phyloP scores from a whole-genome alignment of 345 rosid species.

The Citrus medica region DNA sequence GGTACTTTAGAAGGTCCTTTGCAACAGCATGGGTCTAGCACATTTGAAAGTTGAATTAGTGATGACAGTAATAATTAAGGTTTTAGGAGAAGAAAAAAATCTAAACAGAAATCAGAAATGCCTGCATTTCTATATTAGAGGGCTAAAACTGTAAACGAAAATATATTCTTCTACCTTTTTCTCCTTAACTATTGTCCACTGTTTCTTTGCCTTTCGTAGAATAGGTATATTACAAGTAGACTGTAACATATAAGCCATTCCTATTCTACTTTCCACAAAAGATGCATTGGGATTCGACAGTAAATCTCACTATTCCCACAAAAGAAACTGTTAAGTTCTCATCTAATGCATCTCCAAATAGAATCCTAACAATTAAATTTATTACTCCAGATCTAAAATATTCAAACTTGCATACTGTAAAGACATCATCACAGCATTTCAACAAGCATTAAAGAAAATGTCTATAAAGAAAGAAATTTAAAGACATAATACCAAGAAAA shows the following conservation, averaged over 20 bases:
- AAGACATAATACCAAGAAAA: background rate
- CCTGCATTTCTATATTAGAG: background rate
- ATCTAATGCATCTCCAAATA: background rate
- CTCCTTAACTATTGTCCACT: background rate
- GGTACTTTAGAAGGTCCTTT: slow-evolving; percentile 84
- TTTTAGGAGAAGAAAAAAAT: background rate
- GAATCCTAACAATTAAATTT: background rate
- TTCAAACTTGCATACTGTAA: background rate
- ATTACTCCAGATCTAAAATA: background rate
- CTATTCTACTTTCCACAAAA: background rate
- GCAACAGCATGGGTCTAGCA: slow-evolving; percentile 88
- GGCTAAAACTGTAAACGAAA: background rate
- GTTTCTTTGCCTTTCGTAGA: background rate
- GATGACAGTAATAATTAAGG: background rate
- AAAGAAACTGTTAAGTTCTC: background rate
- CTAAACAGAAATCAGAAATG: background rate
- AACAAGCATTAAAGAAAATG: background rate
- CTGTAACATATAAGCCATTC: background rate
- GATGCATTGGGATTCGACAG: background rate
- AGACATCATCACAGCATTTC: background rate
- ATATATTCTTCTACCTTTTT: background rate
- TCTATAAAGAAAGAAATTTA: background rate
- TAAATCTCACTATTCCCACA: background rate
- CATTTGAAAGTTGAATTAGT: slow-evolving; percentile 9
- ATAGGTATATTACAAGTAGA: background rate